phyloP scores from a whole-genome alignment of 2,329 filamentous ascomycete genomes.

The Rhytidhysteron rufulum region DNA sequence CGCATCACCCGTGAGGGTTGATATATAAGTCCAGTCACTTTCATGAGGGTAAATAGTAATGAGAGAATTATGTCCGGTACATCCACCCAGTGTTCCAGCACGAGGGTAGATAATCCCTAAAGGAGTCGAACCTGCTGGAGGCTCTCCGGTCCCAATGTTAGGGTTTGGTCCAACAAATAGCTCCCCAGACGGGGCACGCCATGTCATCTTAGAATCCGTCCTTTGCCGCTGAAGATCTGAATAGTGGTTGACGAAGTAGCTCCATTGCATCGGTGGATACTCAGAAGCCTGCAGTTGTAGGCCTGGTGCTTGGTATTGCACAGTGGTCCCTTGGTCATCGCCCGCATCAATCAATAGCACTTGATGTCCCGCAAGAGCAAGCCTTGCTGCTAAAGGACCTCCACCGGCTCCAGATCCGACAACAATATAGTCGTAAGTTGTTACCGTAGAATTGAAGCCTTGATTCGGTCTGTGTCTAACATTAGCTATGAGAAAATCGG shows the following conservation, averaged over 20 bases:
- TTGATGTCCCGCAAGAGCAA: slow-evolving; percentile 58
- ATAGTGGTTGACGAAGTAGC: slow-evolving; percentile 63
- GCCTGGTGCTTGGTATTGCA: slow-evolving; percentile 53
- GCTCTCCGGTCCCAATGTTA: slow-evolving; percentile 17
- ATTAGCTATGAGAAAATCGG: neutral
- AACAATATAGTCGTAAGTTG: slow-evolving; percentile 58
- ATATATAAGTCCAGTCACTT: slow-evolving; percentile 55
- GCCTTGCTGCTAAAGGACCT: slow-evolving; percentile 54
- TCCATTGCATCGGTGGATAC: slow-evolving; percentile 56
- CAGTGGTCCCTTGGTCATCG: slow-evolving; percentile 51
- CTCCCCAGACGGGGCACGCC: slow-evolving; percentile 47
- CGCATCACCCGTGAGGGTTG: slow-evolving; percentile 52
- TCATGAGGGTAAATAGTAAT: slow-evolving; percentile 54
- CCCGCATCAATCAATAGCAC: slow-evolving; percentile 61
- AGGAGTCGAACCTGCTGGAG: slow-evolving; percentile 46
- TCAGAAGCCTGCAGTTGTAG: slow-evolving; percentile 53
- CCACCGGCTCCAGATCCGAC: slow-evolving; percentile 58
- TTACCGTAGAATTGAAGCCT: neutral
- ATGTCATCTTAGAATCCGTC: slow-evolving; percentile 58
- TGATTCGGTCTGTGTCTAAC: neutral
- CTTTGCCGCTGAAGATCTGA: slow-evolving; percentile 50
- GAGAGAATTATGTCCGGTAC: slow-evolving; percentile 57
- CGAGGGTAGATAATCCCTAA: slow-evolving; percentile 57
- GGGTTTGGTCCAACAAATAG: slow-evolving; percentile 47
- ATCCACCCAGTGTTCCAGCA: slow-evolving; percentile 53